Percentiles rank a stretch among this genome's conserved stretches.
Evolutionary conservation across 1,139 yeast species (phyloP).

Genomic region (Geotrichum restrictum): DNA sequence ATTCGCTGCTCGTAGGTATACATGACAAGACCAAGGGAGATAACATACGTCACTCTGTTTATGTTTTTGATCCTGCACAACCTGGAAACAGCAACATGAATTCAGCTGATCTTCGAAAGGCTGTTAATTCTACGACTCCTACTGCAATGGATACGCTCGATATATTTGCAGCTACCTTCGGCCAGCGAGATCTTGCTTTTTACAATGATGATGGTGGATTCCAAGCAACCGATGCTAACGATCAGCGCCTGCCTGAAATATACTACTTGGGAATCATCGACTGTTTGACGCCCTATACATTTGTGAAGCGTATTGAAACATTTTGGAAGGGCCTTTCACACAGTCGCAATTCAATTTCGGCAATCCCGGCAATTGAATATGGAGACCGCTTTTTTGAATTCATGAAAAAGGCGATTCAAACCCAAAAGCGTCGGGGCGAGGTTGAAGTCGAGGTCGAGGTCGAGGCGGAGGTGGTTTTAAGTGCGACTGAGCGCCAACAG

Average conservation of each 20-base stretch:
- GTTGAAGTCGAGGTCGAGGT: neutral
- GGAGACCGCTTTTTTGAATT: slow-evolving; percentile 81
- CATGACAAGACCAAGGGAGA: slow-evolving; percentile 69
- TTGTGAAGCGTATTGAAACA: slow-evolving; percentile 76
- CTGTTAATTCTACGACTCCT: slow-evolving; percentile 40
- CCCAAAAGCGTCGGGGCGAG: neutral
- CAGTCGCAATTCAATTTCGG: slow-evolving; percentile 68
- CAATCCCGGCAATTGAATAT: slow-evolving; percentile 85
- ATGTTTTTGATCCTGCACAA: slow-evolving; percentile 38
- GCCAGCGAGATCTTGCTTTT: slow-evolving; percentile 47
- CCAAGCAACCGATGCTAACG: slow-evolving; percentile 61
- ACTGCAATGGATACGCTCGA: slow-evolving; percentile 37
- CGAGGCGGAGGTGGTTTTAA: neutral
- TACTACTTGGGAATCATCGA: slow-evolving; percentile 94
- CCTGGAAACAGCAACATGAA: slow-evolving; percentile 30
- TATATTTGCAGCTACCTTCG: slow-evolving; percentile 34
- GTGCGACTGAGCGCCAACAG: neutral
- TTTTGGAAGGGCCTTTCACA: slow-evolving; percentile 75
- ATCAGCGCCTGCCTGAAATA: slow-evolving; percentile 62
- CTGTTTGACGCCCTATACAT: slow-evolving; percentile 80
- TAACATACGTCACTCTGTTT: slow-evolving; percentile 37
- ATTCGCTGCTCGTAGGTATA: slow-evolving; percentile 80
- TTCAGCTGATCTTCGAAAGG: slow-evolving; percentile 38
- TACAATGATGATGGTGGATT: slow-evolving; percentile 87
- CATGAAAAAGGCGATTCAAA: slow-evolving; percentile 42